A percentile compares a stretch with the other conserved stretches of the same genome.
These are phyloP conservation scores for Colletotrichum magnum DNA, from an alignment of 2,329 filamentous ascomycete genomes.

Conservation along the genomic window DNA sequence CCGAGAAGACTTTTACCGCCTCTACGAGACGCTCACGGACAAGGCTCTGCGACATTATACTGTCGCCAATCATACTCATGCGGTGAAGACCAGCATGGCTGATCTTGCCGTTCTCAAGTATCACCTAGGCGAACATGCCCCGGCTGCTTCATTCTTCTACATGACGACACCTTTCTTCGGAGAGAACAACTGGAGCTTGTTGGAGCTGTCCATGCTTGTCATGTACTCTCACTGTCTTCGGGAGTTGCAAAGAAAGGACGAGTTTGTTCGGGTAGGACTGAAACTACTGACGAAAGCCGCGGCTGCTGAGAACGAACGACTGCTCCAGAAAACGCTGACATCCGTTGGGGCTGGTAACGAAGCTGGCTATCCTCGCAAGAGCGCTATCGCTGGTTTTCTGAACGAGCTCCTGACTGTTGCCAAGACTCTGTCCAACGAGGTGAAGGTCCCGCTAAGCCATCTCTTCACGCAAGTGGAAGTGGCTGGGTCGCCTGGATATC, in stretches of 20 bases:
- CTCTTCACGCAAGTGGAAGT: constrained; percentile 82
- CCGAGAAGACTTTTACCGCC: constrained; percentile 73
- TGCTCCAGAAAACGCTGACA: constrained; percentile 54
- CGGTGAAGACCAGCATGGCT: constrained; percentile 82
- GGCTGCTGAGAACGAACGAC: constrained; percentile 64
- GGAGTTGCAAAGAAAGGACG: constrained; percentile 80
- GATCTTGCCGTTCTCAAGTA: constrained; percentile 91
- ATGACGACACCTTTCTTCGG: constrained; percentile 85
- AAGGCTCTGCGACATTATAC: constrained; percentile 87
- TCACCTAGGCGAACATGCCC: constrained; percentile 78
- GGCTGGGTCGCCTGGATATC: constrained; percentile 77
- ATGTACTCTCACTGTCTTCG: constrained; percentile 89
- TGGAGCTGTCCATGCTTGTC: constrained; percentile 87
- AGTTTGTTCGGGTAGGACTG: constrained; percentile 83
- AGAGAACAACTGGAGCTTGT: constrained; percentile 80
- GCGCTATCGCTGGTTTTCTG: constrained; percentile 63
- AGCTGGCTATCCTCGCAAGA: constrained; percentile 48
- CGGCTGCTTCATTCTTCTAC: constrained; percentile 84
- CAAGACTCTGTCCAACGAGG: constrained; percentile 65
- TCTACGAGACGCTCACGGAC: constrained; percentile 85
- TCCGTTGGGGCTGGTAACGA: constrained; percentile 39
- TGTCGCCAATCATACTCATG: constrained; percentile 82
- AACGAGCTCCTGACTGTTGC: constrained; percentile 63
- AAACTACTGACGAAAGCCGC: constrained; percentile 80
- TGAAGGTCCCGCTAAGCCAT: constrained; percentile 76